Evolutionary conservation across 768 basidiomycete species (phyloP).

Genomic region (Cystofilobasidium ferigula): DNA sequence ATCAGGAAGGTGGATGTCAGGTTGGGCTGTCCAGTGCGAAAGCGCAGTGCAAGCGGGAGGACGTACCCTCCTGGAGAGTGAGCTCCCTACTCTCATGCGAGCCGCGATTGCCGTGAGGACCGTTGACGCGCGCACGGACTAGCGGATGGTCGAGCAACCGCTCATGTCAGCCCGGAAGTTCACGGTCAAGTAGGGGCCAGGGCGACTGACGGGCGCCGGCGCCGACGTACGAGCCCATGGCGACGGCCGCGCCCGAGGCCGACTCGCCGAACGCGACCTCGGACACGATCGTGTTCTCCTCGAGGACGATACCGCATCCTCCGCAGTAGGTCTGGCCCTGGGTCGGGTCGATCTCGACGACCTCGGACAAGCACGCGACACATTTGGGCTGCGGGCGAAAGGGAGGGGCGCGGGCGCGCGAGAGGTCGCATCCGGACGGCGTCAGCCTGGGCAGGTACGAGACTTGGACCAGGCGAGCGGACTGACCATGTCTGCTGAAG

Average conservation of each 20-base stretch:
- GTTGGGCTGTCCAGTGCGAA: background rate
- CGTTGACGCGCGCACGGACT: constrained; percentile 75
- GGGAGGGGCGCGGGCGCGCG: background rate
- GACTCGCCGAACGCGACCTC: constrained; percentile 96
- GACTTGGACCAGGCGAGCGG: too few relatives aligned
- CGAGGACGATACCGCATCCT: constrained; percentile 75
- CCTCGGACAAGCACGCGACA: constrained; percentile 21
- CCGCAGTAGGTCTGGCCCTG: constrained; percentile 45
- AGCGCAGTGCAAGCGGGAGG: background rate
- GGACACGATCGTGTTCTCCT: constrained; percentile 85
- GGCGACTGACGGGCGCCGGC: constrained; percentile 70
- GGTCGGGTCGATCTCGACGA: constrained; percentile 21
- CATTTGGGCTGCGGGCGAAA: constrained; percentile 14
- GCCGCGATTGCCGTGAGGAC: constrained; percentile 64
- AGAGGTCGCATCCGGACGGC: background rate
- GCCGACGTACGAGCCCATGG: constrained; percentile 83
- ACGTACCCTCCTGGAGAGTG: constrained; percentile 17
- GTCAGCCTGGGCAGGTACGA: too few relatives aligned
- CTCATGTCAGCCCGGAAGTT: background rate
- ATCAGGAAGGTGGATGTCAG: too few relatives aligned
- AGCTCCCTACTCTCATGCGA: constrained; percentile 14
- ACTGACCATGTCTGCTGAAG: too few relatives aligned
- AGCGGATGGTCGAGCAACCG: background rate
- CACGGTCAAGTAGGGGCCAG: too few relatives aligned
- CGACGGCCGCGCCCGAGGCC: constrained; percentile 80